Base-by-base conservation (phyloP, 345 rosid species). In the Cochlearia excelsa region DNA sequence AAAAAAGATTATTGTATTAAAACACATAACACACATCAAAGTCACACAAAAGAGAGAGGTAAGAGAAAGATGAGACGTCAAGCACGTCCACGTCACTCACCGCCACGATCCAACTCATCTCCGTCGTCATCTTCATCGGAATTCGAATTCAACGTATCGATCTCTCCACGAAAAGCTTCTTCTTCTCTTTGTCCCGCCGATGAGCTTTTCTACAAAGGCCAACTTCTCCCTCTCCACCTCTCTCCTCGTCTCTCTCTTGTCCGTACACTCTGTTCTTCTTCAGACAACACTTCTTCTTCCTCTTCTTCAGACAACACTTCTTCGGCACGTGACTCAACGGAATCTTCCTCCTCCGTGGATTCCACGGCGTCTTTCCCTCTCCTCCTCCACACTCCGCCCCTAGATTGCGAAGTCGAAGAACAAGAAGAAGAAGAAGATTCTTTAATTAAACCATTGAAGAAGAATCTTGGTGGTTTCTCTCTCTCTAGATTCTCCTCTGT, bases 181-280 rank as follows among this genome's bases (percentile, higher is more conserved):
- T 54, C 90, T 40, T 47, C 82, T 2, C 80, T 86, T 10, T 91
- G 92, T 63, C 96, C 95, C 0, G 98, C 98, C 6, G 98, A 92
- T 70, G 98, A 92, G 62, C 87, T 92, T 65, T 92, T 92, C 82
- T 92, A 92, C 95, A 92, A 88, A 52, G 98, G 98, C 28, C 95
- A 88, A 79, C 95, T 92, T 52, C 78, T 92, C 30, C 96, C 98
- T 41, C 95, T 92, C 57, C 96, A 92, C 45, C 95, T 83, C 65
- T 86, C 95, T 9, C 90, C 95, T 10, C 96, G 98, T 37, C 79
- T 86, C 72, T 92, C 96, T 51, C 84, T 92, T 77, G 98, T 92
- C 75, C 96, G 93, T 7, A 86, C 88, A 9, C 88, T 92, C 4
- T 76, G 86, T 47, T 65, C 86, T 33, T 83, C 96, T 38, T 78